Evolutionary conservation across 1,139 yeast genomes (phyloP).

Genomic region (Blastobotrys buckinghamii): DNA sequence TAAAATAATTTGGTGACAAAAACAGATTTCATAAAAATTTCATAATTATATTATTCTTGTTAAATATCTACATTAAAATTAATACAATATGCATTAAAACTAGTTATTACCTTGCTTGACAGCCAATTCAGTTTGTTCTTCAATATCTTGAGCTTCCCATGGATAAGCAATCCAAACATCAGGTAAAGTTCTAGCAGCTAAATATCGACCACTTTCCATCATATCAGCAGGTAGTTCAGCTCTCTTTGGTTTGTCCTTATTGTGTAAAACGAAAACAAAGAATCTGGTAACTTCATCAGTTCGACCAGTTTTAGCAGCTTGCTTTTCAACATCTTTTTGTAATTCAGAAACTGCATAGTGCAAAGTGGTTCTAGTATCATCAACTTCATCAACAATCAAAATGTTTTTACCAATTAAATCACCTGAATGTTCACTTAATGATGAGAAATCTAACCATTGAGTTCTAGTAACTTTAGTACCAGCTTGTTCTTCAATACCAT

Average conservation of each 20-base stretch:
- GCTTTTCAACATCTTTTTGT: conserved; percentile 68
- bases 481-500: conserved; percentile 50
- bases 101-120: conserved; percentile 62
- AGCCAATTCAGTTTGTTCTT: conserved; percentile 75
- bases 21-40: no score
- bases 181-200: conserved; percentile 87
- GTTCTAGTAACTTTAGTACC: conserved; percentile 89
- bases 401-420: conserved; percentile 75
- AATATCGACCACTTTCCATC: conserved; percentile 63
- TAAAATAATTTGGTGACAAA: background rate
- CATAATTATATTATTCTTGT: background rate
- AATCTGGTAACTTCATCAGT: conserved; percentile 60
- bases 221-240: conserved; percentile 67
- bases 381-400: conserved; percentile 88
- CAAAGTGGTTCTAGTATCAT: conserved; percentile 90
- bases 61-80: no score
- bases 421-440: conserved; percentile 50
- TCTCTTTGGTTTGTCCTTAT: conserved; percentile 81
- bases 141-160: conserved; percentile 93
- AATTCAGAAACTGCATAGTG: conserved; percentile 88
- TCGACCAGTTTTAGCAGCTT: conserved; percentile 47
- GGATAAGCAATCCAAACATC: conserved; percentile 98
- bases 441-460: conserved; percentile 86
- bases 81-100: no score
- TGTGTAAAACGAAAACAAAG: conserved; percentile 88